These are phyloP conservation scores for Colletotrichum salicis DNA, from an alignment of 2,329 filamentous ascomycete genomes.

Conservation along the genomic window DNA sequence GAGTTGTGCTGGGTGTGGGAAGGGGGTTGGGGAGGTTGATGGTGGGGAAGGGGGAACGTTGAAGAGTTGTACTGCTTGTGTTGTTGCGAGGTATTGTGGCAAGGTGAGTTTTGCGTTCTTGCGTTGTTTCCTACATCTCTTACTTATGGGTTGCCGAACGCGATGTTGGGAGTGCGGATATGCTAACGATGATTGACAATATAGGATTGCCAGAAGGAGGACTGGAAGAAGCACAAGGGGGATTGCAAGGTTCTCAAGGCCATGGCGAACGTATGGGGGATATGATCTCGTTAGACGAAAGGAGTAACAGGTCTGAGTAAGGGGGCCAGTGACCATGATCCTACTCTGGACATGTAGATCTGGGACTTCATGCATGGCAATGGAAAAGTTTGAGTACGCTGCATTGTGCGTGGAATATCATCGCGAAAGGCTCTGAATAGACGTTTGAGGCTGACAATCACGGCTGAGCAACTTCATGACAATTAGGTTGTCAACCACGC, in stretches of 20 bases:
- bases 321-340: not conserved
- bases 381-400: too few relatives aligned
- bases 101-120: conserved; percentile 49
- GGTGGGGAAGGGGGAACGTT: conserved; percentile 34
- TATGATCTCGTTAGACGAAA: not conserved
- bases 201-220: conserved; percentile 55
- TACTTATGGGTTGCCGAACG: not conserved
- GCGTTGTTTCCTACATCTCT: not conserved
- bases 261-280: conserved; percentile 50
- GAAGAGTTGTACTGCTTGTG: conserved; percentile 56
- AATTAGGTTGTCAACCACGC: not conserved
- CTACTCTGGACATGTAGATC: not conserved
- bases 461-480: not conserved
- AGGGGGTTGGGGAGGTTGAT: conserved; percentile 40
- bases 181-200: not conserved
- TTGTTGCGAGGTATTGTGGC: conserved; percentile 55
- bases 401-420: not conserved
- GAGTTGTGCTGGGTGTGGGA: conserved; percentile 43
- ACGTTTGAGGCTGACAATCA: not conserved
- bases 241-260: conserved; percentile 57
- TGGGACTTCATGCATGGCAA: not conserved
- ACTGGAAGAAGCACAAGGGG: conserved; percentile 56
- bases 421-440: not conserved
- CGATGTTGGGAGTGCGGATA: not conserved
- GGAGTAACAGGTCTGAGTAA: not conserved